A percentile compares a stretch with the other conserved stretches of the same genome.
phyloP scores from a whole-genome alignment of 1,284 basidiomycete species.

The Puccinia polysora region DNA sequence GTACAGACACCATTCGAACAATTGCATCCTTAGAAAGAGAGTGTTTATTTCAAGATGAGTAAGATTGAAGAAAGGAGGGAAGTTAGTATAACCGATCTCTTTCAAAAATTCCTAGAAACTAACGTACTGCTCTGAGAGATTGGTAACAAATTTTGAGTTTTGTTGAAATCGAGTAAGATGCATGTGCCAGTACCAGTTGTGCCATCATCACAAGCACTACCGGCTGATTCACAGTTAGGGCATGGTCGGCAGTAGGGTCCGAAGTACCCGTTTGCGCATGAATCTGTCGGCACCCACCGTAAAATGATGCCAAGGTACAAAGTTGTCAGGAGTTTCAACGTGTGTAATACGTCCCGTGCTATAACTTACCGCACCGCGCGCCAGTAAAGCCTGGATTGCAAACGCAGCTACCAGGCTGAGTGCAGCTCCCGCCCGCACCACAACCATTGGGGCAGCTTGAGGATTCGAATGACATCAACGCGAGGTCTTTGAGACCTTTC shows the following conservation, averaged over 20 bases:
- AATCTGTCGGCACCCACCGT: neutral
- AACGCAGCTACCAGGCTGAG: neutral
- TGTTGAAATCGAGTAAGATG: slow-evolving; percentile 11
- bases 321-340: neutral
- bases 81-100: neutral
- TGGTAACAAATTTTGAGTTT: slow-evolving; percentile 8
- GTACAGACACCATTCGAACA: slow-evolving; percentile 30
- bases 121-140: slow-evolving; percentile 24
- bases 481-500: slow-evolving; percentile 16
- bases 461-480: slow-evolving; percentile 23
- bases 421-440: slow-evolving; percentile 24
- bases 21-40: slow-evolving; percentile 14
- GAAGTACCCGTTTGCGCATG: slow-evolving; percentile 30
- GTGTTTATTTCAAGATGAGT: neutral
- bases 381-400: slow-evolving; percentile 20
- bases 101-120: neutral
- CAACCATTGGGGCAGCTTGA: slow-evolving; percentile 25
- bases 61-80: neutral
- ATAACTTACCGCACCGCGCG: slow-evolving; percentile 19
- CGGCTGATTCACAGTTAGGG: slow-evolving; percentile 16
- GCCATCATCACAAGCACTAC: slow-evolving; percentile 23
- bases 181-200: slow-evolving; percentile 22
- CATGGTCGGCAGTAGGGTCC: slow-evolving; percentile 28
- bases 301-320: neutral
- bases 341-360: neutral